Evolutionary conservation across 2,329 filamentous ascomycete species (phyloP), one percentile per base, ranked within the genome.

Genomic region (Sporothrix brunneoviolacea): DNA sequence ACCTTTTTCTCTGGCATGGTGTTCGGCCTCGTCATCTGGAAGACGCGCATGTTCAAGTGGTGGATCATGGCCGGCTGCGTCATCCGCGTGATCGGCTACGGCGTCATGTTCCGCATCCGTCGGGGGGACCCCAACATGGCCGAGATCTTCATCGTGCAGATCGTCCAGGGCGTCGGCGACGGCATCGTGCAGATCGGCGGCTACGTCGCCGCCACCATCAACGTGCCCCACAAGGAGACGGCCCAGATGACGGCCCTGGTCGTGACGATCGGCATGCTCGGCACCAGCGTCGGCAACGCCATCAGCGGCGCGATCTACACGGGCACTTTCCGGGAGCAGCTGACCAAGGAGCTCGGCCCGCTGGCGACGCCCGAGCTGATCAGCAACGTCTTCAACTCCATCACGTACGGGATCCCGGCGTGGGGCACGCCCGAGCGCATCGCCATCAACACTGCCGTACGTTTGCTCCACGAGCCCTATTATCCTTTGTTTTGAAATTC

Each of bases 231-330:
- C 48, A 22, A 32, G 9, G 33, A 55, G 33, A 47, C 48, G 1
- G 51, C 54, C 18, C 54, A 55, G 32, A 50, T 53, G 28, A 44
- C 41, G 5, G 53, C 53, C 19, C 33, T 55, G 8, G 43, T 51
- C 19, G 39, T 44, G 18, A 48, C 37, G 30, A 27, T 55, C 15
- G 45, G 43, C 22, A 51, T 45, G 40, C 44, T 55, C 4, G 54
- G 54, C 32, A 30, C 21, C 33, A 47, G 40, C 22, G 13, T 55
- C 16, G 53, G 54, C 44, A 47, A 30, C 21, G 36, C 48, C 54
- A 53, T 55, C 28, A 44, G 39, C 45, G 54, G 54, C 12, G 54
- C 44, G 40, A 55, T 55, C 45, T 55, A 55, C 51, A 55, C 53
- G 21, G 40, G 42, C 43, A 51, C 51, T 3, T 45, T 53, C 18